phyloP scores from a whole-genome alignment of 164 flowering plant genomes.

The Malania oleifera region DNA sequence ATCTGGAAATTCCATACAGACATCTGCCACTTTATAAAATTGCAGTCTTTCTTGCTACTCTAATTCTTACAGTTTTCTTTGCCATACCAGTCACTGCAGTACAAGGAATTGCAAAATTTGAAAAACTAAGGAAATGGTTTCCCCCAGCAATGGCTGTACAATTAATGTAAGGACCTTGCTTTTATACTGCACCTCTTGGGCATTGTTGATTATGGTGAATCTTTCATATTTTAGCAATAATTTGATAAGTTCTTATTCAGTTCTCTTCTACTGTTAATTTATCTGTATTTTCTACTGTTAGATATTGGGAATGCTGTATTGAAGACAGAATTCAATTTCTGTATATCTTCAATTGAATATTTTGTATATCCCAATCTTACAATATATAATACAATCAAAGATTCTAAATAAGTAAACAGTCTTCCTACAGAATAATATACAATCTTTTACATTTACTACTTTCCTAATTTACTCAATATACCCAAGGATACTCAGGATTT shows the following conservation, averaged over 20 bases:
- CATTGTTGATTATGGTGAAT: neutral
- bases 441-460: no score
- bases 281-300: neutral
- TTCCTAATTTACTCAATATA: no score
- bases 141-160: constrained; percentile 83
- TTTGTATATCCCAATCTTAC: no score
- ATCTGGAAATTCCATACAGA: constrained; percentile 45
- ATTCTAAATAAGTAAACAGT: no score
- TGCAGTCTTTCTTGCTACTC: constrained; percentile 46
- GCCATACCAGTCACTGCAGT: constrained; percentile 85
- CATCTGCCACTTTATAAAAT: constrained; percentile 43
- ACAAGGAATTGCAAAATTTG: constrained; percentile 85
- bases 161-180: constrained; percentile 51
- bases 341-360: no score
- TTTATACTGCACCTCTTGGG: neutral
- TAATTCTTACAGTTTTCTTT: constrained; percentile 77
- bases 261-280: neutral
- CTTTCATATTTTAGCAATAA: neutral
- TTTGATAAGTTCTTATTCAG: neutral
- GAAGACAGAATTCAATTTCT: no score
- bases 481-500: no score
- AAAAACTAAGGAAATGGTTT: constrained; percentile 78
- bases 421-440: no score
- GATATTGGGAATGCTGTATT: no score
- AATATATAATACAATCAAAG: no score